Conservation (phyloP, 2,329 filamentous ascomycete genomes). For the Knoxdaviesia capensis region DNA sequence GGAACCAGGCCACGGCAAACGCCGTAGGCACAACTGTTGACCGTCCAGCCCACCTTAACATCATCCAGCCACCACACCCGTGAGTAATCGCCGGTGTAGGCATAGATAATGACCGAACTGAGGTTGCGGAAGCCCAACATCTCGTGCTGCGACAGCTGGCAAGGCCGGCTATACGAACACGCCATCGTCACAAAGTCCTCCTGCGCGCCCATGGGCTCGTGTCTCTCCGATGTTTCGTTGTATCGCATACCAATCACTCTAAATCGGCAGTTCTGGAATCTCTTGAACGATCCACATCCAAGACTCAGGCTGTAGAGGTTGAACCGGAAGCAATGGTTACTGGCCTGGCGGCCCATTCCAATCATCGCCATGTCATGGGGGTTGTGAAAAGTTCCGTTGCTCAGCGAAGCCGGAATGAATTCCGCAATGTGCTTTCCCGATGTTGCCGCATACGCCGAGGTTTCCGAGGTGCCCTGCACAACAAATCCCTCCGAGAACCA, state of each 20-base stretch:
- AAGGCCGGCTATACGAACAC: background rate
- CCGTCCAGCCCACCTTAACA: background rate
- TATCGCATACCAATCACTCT: constrained; percentile 14
- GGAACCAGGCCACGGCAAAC: background rate
- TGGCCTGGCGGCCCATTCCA: constrained; percentile 6
- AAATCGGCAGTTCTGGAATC: constrained; percentile 13
- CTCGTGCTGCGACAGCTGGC: background rate
- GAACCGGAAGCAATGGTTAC: constrained; percentile 14
- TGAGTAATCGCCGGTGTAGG: background rate
- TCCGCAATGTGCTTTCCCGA: constrained; percentile 11
- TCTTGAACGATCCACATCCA: constrained; percentile 16
- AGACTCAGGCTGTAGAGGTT: constrained; percentile 15
- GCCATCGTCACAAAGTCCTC: background rate
- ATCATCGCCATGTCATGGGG: constrained; percentile 8
- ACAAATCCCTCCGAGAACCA: constrained; percentile 15
- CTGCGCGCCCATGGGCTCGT: background rate
- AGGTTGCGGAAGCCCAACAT: background rate
- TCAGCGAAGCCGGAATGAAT: constrained; percentile 11
- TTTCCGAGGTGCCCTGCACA: constrained; percentile 9
- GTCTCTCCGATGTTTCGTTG: background rate
- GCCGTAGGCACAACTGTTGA: background rate
- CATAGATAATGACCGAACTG: background rate
- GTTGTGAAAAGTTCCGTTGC: constrained; percentile 7
- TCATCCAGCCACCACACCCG: background rate
- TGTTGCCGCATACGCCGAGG: constrained; percentile 10